Evolutionary conservation across 495 filamentous ascomycete genomes (phyloP), one percentile per base, ranked within the genome.

Genomic region (Cetradonia linearis): DNA sequence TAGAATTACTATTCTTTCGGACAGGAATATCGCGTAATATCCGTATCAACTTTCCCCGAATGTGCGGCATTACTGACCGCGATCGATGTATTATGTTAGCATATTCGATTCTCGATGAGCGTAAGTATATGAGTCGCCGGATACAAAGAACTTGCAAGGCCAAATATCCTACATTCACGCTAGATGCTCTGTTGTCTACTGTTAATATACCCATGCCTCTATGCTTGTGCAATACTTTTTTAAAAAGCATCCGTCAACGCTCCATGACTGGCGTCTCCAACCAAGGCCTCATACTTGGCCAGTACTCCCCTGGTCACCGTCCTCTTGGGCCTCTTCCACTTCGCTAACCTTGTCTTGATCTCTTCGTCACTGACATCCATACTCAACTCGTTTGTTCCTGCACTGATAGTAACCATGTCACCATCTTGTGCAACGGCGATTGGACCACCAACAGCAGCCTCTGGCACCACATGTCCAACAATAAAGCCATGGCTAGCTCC

Each of bases 401-500:
- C 89, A 71, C 88, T 85, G 66, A 98, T 98, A 5, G 86, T 89
- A 61, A 98, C 79, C 49, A 85, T 70, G 72, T 98, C 93, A 1
- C 89, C 93, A 67, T 93, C 82, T 66, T 73, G 67, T 5, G 95
- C 88, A 30, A 93, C 70, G 0, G 85, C 90, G 67, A 95, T 88
- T 4, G 91, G 89, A 0, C 91, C 91, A 11, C 78, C 90, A 10
- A 86, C 84, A 14, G 84, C 84, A 5, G 93, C 93, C 73, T 98
- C 93, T 2, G 93, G 93, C 3, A 90, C 88, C 40, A 98, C 87
- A 68, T 98, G 93, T 9, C 92, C 86, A 16, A 96, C 92, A 67
- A 98, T 96, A 71, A 98, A 98, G 0, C 93, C 93, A 67, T 96
- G 93, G 61, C 81, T 86, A 8, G 92, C 93, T 9, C 93, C 93